Evolutionary conservation across 768 basidiomycete species (phyloP).

Genomic region (Terana coerulea): DNA sequence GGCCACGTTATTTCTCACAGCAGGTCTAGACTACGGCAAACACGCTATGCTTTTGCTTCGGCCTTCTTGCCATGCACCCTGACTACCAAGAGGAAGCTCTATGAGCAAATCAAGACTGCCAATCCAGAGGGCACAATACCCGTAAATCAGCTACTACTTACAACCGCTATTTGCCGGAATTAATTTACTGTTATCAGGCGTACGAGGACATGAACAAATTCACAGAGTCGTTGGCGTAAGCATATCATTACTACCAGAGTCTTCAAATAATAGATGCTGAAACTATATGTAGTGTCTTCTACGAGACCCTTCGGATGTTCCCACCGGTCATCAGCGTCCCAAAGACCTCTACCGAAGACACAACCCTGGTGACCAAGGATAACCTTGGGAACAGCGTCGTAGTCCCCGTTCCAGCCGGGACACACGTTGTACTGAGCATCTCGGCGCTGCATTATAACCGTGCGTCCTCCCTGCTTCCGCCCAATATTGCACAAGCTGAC

Average conservation of each 20-base stretch:
- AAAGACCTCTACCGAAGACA: slow-evolving; percentile 26
- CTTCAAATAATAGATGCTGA: neutral
- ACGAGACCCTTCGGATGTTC: slow-evolving; percentile 29
- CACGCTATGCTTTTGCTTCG: slow-evolving; percentile 31
- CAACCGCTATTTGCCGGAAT: too few species aligned
- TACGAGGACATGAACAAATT: slow-evolving; percentile 28
- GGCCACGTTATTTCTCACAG: neutral
- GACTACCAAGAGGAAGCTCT: slow-evolving; percentile 37
- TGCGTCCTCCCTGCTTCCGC: slow-evolving; percentile 14
- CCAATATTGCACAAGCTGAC: neutral
- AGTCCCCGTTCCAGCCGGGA: slow-evolving; percentile 25
- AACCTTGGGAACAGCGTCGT: slow-evolving; percentile 21
- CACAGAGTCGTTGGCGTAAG: slow-evolving; percentile 25
- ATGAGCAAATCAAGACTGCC: slow-evolving; percentile 27
- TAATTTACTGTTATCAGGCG: slow-evolving; percentile 14
- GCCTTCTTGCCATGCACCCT: slow-evolving; percentile 35
- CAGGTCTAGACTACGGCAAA: slow-evolving; percentile 29
- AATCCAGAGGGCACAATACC: slow-evolving; percentile 24
- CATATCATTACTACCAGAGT: neutral
- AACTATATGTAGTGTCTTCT: slow-evolving; percentile 22
- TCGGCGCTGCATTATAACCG: slow-evolving; percentile 32
- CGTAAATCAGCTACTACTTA: slow-evolving; percentile 14
- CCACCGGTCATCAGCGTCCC: slow-evolving; percentile 16
- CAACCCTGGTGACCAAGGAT: slow-evolving; percentile 21
- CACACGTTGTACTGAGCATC: slow-evolving; percentile 21